phyloP scores from a whole-genome alignment of 176 grass and related monocot species.

The Oryza glaberrima region DNA sequence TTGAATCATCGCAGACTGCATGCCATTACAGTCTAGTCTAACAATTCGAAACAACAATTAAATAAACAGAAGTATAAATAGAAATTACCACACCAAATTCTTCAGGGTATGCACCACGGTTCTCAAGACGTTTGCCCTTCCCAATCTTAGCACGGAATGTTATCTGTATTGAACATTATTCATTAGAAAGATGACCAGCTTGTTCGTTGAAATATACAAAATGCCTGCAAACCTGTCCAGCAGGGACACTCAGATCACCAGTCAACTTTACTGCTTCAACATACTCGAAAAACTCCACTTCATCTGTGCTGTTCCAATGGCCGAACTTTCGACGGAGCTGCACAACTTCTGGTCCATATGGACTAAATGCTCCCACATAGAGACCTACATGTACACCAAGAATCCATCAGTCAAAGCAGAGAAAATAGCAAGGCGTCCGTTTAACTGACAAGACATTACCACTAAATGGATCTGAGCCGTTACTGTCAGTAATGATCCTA shows the following conservation, averaged over 20 bases:
- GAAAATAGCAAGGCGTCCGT: slow-evolving; percentile 17
- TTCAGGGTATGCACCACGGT: slow-evolving; percentile 83
- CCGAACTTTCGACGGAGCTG: slow-evolving; percentile 81
- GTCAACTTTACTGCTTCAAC: slow-evolving; percentile 98
- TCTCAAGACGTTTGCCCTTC: slow-evolving; percentile 68
- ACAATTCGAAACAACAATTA: slow-evolving; percentile 19
- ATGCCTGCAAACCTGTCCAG: slow-evolving; percentile 70
- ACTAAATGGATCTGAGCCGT: slow-evolving; percentile 80
- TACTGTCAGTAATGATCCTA: slow-evolving; percentile 66
- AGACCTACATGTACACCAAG: slow-evolving; percentile 60
- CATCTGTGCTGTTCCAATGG: slow-evolving; percentile 71
- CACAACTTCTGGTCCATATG: slow-evolving; percentile 94
- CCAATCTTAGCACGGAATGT: slow-evolving; percentile 97
- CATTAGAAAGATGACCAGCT: slow-evolving; percentile 24
- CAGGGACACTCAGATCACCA: slow-evolving; percentile 94
- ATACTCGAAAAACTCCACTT: slow-evolving; percentile 93
- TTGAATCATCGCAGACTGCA: background rate
- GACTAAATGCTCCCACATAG: slow-evolving; percentile 96
- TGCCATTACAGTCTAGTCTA: background rate
- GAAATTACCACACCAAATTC: slow-evolving; percentile 91
- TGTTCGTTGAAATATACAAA: slow-evolving; percentile 21
- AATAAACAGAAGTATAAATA: background rate
- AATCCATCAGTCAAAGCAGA: slow-evolving; percentile 33
- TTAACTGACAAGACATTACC: slow-evolving; percentile 56
- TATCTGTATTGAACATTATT: slow-evolving; percentile 51